phyloP scores from a whole-genome alignment of 2,329 filamentous ascomycete genomes.

The Fusarium cicatricum region DNA sequence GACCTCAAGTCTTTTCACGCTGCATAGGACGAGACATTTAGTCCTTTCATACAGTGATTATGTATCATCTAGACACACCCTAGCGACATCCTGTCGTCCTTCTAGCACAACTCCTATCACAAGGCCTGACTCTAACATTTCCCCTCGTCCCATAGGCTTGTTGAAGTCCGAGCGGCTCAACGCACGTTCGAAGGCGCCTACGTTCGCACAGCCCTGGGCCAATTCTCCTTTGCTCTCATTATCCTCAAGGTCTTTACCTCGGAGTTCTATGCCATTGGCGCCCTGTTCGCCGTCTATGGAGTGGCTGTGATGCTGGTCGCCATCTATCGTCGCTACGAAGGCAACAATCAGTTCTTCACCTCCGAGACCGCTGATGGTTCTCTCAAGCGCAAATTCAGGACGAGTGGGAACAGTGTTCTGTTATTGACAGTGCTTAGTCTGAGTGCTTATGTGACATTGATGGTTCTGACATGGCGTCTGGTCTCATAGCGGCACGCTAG shows the following conservation, averaged over 20 bases:
- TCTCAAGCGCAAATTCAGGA: conserved; percentile 64
- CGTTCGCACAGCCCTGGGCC: conserved; percentile 89
- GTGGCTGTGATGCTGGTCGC: conserved; percentile 84
- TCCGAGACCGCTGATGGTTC: conserved; percentile 45
- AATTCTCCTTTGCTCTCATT: conserved; percentile 94
- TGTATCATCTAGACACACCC: no score
- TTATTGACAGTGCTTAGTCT: conserved; percentile 65
- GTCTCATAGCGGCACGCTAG: conserved; percentile 27
- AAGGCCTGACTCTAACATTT: not conserved
- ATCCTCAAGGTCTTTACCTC: conserved; percentile 92
- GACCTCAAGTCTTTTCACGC: not conserved
- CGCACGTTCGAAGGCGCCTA: conserved; percentile 98
- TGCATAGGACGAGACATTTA: no score
- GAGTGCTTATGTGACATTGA: conserved; percentile 63
- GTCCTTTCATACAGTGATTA: no score
- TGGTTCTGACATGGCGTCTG: conserved; percentile 63
- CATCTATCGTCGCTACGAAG: conserved; percentile 86
- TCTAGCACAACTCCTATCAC: not conserved
- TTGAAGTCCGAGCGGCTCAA: conserved; percentile 94
- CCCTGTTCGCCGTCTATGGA: conserved; percentile 92
- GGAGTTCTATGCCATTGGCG: conserved; percentile 97
- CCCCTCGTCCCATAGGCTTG: conserved; percentile 61
- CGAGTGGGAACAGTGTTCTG: conserved; percentile 69
- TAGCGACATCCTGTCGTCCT: no score
- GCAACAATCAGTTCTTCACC: conserved; percentile 92